Evolutionary conservation across 2,329 filamentous ascomycete species (phyloP), one percentile per base, ranked within the genome.

Genomic region (Biscogniauxia mediterranea): DNA sequence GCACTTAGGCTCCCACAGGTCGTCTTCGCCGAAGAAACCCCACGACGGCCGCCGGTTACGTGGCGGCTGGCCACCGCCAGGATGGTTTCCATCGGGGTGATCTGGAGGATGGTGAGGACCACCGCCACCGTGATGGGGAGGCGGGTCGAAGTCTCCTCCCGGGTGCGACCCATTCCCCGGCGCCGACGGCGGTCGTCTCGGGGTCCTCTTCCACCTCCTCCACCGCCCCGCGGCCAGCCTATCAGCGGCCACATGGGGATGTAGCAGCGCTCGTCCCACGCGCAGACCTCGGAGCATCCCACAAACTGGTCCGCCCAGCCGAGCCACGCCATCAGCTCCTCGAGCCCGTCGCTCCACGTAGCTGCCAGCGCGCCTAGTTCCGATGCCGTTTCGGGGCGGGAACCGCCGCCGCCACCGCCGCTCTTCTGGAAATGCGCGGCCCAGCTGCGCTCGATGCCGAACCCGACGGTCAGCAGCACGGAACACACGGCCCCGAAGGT

Each of bases 211-310:
- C 57, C 55, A 32, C 62, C 38, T 9, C 38, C 38, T 26, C 23
- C 23, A 5, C 23, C 28, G 28, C 46, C 13, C 3, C 42, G 32
- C 21, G 38, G 38, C 38, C 55, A 62, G 38, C 32, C 62, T 53
- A 72, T 61, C 62, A 80, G 62, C 1, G 81, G 81, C 81, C 80
- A 83, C 77, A 83, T 83, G 1, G 81, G 80, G 49, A 83, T 80
- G 61, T 76, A 81, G 64, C 81, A 82, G 13, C 76, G 73, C 65
- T 82, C 78, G 59, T 79, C 75, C 68, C 73, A 75, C 3, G 64
- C 76, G 60, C 80, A 83, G 50, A 73, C 73, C 28, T 74, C 67
- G 2, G 73, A 63, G 61, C 80, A 83, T 8, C 72, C 70, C 1
- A 75, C 71, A 68, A 78, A 81, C 68, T 81, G 77, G 26, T 78